Conservation (phyloP, 2,329 filamentous ascomycete species). For the Trichoderma cornu-damae region DNA sequence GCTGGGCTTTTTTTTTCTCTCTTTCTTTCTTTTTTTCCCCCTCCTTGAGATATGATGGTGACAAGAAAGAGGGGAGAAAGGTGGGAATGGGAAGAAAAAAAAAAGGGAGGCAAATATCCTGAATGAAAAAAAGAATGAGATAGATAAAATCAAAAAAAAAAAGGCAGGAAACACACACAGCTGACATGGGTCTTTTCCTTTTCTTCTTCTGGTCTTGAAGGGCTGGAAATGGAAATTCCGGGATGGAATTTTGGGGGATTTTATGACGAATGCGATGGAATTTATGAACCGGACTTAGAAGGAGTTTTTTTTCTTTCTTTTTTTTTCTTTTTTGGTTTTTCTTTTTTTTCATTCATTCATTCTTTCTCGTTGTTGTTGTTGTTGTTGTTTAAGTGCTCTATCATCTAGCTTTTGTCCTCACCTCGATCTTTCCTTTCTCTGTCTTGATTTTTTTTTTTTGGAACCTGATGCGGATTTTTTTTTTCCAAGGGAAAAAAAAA, state of each 20-base stretch:
- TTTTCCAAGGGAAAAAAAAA: too few relatives aligned
- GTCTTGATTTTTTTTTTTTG: background rate
- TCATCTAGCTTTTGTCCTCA: background rate
- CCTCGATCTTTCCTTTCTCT: background rate
- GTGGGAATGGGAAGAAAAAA: too few relatives aligned
- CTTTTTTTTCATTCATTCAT: background rate
- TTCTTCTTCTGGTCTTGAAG: background rate
- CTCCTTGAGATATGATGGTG: conserved; percentile 4
- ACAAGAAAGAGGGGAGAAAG: background rate
- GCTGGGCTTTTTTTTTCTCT: conserved; percentile 37
- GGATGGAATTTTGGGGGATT: background rate
- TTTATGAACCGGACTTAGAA: conserved; percentile 14
- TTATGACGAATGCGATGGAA: conserved; percentile 14
- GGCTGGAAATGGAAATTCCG: background rate
- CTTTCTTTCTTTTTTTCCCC: too few relatives aligned
- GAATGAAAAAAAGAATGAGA: background rate
- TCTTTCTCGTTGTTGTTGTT: too few relatives aligned
- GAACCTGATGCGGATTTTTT: background rate
- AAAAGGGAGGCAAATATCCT: background rate
- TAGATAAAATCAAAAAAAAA: background rate
- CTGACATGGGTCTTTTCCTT: background rate
- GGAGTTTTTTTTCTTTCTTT: conserved; percentile 1
- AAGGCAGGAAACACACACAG: background rate
- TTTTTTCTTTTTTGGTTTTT: background rate
- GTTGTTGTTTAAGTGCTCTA: too few relatives aligned